Evolutionary conservation across 257 asterid species (phyloP).

Genomic region (Solanum tarijense): DNA sequence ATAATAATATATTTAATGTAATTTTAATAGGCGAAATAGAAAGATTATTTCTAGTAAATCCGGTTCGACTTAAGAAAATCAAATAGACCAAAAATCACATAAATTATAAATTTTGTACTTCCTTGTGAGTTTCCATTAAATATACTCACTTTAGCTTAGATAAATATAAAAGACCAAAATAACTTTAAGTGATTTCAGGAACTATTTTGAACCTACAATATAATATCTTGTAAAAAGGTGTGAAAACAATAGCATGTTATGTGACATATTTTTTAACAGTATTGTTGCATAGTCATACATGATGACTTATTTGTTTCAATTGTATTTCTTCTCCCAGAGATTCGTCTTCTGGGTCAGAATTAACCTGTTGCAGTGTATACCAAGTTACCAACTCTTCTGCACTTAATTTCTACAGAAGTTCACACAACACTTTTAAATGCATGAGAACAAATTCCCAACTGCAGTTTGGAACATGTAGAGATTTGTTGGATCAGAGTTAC

Average conservation of each 20-base stretch:
- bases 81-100: too few species aligned
- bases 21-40: too few species aligned
- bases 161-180: neutral
- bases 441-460: neutral
- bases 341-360: neutral
- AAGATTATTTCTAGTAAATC: too few species aligned
- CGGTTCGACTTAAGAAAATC: neutral
- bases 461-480: neutral
- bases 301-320: neutral
- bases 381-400: neutral
- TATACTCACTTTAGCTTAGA: too few species aligned
- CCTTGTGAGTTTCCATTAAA: too few species aligned
- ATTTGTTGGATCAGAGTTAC: neutral
- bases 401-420: neutral
- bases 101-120: too few species aligned
- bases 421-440: neutral
- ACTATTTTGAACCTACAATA: neutral
- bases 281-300: neutral
- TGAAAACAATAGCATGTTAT: neutral
- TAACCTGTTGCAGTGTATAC: neutral
- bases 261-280: neutral
- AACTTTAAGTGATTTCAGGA: neutral
- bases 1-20: too few species aligned
- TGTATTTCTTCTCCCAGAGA: neutral
- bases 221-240: neutral